phyloP scores from a whole-genome alignment of 257 asterid genomes.

The Solanum peruvianum region DNA sequence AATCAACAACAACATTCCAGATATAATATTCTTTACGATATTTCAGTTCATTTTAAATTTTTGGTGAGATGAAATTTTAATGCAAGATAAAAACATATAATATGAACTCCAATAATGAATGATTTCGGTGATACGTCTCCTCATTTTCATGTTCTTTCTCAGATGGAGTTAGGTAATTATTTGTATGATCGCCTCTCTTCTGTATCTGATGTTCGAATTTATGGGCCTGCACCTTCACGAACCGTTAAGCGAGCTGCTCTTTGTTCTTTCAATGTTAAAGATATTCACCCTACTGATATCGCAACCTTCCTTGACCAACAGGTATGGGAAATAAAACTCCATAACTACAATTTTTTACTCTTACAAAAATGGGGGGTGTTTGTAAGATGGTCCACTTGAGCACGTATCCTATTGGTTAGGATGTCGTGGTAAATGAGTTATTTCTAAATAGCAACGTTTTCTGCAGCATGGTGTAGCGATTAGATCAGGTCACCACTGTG shows the following conservation, averaged over 20 bases:
- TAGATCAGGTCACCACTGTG: slow-evolving; percentile 96
- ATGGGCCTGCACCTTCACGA: slow-evolving; percentile 80
- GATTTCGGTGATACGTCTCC: neutral
- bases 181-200: slow-evolving; percentile 44
- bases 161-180: slow-evolving; percentile 65
- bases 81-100: neutral
- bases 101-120: neutral
- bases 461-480: slow-evolving; percentile 79
- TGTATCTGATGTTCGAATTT: slow-evolving; percentile 50
- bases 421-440: neutral
- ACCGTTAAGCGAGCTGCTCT: slow-evolving; percentile 60
- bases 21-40: neutral
- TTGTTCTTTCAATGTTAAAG: slow-evolving; percentile 84
- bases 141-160: slow-evolving; percentile 1
- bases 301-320: slow-evolving; percentile 85
- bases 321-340: slow-evolving; percentile 20
- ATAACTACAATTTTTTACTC: neutral
- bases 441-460: neutral
- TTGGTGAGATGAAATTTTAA: neutral
- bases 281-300: slow-evolving; percentile 72
- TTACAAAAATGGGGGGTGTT: neutral
- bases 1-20: neutral
- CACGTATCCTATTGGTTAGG: neutral
- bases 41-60: neutral
- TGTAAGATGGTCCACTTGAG: neutral